Percentiles rank a stretch among this genome's conserved stretches.
phyloP scores from a whole-genome alignment of 1,284 basidiomycete species.

The Ceratobasidium theobromae region DNA sequence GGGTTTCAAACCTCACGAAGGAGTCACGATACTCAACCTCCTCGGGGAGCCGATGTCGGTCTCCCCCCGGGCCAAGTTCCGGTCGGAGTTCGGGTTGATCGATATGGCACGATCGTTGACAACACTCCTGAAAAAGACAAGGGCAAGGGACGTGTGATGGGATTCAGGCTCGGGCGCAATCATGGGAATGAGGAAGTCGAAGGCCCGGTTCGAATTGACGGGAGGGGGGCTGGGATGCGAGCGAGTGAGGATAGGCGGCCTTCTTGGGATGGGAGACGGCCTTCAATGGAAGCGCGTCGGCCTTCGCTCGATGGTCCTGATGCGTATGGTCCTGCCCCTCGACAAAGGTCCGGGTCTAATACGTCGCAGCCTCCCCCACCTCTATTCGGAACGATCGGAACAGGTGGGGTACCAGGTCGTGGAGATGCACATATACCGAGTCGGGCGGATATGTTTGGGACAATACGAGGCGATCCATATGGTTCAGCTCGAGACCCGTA shows the following conservation, averaged over 20 bases:
- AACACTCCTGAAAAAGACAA: conserved; percentile 2
- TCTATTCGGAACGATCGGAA: too few relatives aligned
- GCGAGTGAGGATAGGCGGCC: conserved; percentile 8
- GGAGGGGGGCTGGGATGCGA: not conserved
- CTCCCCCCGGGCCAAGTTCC: conserved; percentile 22
- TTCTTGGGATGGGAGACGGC: not conserved
- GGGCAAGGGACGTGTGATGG: not conserved
- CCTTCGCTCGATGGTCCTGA: conserved; percentile 8
- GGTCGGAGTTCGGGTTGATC: conserved; percentile 14
- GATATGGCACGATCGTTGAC: conserved; percentile 2
- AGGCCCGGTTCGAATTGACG: conserved; percentile 4
- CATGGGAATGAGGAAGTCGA: not conserved
- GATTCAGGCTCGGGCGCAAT: conserved; percentile 11
- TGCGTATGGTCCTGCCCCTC: conserved; percentile 9
- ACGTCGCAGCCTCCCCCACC: too few relatives aligned
- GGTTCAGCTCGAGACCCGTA: not conserved
- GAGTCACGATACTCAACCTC: not conserved
- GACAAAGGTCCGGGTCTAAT: not conserved
- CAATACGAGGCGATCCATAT: not conserved
- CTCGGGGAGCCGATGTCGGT: not conserved
- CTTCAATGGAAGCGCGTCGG: not conserved
- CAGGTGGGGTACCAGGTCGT: too few relatives aligned
- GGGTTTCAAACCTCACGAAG: not conserved
- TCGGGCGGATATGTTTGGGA: too few relatives aligned
- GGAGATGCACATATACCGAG: too few relatives aligned